phyloP scores from a whole-genome alignment of 1,284 basidiomycete species.

The Ganoderma sp. region DNA sequence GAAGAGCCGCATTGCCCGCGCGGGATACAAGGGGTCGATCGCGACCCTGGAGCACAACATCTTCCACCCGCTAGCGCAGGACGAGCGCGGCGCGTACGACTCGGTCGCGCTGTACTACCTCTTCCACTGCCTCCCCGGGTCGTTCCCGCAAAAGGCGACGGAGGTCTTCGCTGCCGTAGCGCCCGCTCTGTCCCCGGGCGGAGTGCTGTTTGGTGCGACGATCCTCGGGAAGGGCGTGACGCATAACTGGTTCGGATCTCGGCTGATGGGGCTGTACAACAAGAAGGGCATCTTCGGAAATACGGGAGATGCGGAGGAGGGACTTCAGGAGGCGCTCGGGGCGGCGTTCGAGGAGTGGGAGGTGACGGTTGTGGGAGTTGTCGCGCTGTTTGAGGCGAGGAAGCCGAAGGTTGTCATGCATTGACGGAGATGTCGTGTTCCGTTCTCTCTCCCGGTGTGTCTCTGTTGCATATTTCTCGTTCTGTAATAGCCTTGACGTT shows the following conservation, averaged over 20 bases:
- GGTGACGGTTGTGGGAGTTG: slow-evolving; percentile 30
- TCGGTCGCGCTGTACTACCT: slow-evolving; percentile 37
- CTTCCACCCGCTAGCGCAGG: slow-evolving; percentile 29
- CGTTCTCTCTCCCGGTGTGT: too few species aligned
- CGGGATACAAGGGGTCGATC: slow-evolving; percentile 32
- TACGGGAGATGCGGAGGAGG: slow-evolving; percentile 26
- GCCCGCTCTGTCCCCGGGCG: slow-evolving; percentile 30
- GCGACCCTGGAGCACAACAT: slow-evolving; percentile 31
- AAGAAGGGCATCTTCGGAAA: slow-evolving; percentile 34
- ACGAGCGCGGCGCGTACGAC: slow-evolving; percentile 27
- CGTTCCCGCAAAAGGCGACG: slow-evolving; percentile 32
- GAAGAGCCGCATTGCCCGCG: slow-evolving; percentile 21
- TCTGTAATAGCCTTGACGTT: too few species aligned
- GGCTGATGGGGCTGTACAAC: slow-evolving; percentile 32
- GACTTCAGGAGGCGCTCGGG: slow-evolving; percentile 29
- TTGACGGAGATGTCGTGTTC: neutral
- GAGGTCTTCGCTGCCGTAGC: slow-evolving; percentile 24
- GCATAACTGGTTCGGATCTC: slow-evolving; percentile 35
- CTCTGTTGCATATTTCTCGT: too few species aligned
- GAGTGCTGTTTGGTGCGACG: slow-evolving; percentile 36
- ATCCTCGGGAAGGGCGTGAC: slow-evolving; percentile 29
- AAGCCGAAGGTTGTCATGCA: neutral
- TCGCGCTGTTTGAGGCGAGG: slow-evolving; percentile 30
- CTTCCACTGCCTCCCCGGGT: slow-evolving; percentile 36
- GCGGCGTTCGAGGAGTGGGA: slow-evolving; percentile 33